Base-by-base conservation (phyloP, 2,329 filamentous ascomycete species). In the Aspergillus aculeatinus region DNA sequence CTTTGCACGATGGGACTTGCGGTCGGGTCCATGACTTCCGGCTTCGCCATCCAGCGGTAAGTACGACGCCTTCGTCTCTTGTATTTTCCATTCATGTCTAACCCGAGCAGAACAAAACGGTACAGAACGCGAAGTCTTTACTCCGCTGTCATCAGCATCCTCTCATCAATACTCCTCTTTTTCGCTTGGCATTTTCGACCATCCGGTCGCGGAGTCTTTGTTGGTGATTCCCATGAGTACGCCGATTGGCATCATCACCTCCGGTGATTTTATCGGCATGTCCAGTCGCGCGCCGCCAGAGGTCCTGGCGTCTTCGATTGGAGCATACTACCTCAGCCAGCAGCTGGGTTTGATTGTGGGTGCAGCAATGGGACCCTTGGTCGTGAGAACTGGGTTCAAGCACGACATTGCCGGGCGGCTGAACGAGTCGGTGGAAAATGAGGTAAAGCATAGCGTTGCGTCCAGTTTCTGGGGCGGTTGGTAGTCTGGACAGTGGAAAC, bases 321-420 rank as follows among this genome's bases (percentile, higher is more conserved):
- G 57, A 9, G 57, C 57, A 23, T 59, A 55, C 44, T 55, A 59
- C 31, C 47, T 59, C 35, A 55, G 51, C 31, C 57, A 59, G 7
- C 51, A 55, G 12, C 12, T 59, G 29, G 51, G 57, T 9, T 19
- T 47, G 5, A 55, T 59, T n/a, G 31, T 59, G 5, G 51, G 57
- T 9, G 44, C 44, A 25, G 42, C 57, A 5, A 5, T 55, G 11
- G 57, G 27, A 4, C 52, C 57, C 25, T n/a, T 51, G 4, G 14
- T 55, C 14, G 57, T 55, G 21, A 23, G 52, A 16, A 51, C 5
- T 1, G 44, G 51, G 12, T 59, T 59, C 47, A 55, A 49, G 51
- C 44, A 25, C 31, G 51, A 55, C 19, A 51, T 59, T 27, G 44
- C 16, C 1, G 57, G n/a, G 14, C 23, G 31, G 33, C 39, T 59